Conservation (phyloP, 345 rosid species). For the Gynandropsis gynandra region DNA sequence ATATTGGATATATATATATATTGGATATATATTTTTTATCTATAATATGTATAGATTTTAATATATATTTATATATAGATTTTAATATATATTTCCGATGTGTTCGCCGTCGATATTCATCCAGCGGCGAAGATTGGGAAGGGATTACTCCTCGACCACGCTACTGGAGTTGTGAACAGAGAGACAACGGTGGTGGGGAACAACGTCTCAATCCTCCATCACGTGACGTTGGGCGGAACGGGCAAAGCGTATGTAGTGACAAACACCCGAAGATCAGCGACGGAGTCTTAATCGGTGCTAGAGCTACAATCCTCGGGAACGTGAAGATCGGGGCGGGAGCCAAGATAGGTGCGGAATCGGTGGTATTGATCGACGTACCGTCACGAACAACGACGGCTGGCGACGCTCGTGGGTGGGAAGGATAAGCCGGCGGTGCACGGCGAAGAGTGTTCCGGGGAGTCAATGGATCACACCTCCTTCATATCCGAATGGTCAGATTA, state of each 20-base stretch:
- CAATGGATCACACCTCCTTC: conserved; percentile 97
- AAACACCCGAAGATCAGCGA: conserved; percentile 95
- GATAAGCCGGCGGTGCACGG: conserved; percentile 45
- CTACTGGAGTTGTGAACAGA: conserved; percentile 86
- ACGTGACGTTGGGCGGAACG: conserved; percentile 87
- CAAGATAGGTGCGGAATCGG: conserved; percentile 89
- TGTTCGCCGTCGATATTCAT: conserved; percentile 88
- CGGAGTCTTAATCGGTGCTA: conserved; percentile 89
- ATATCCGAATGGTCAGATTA: conserved; percentile 94
- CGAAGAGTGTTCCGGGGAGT: conserved; percentile 83
- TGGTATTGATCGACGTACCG: conserved; percentile 75
- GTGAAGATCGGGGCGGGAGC: conserved; percentile 83
- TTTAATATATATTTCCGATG: conserved; percentile 88
- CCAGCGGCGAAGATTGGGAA: conserved; percentile 91
- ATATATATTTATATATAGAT: too few species aligned
- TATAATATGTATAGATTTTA: too few species aligned
- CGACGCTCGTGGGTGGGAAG: conserved; percentile 87
- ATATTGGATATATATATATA: too few species aligned
- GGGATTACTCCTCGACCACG: conserved; percentile 85
- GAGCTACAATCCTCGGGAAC: conserved; percentile 84
- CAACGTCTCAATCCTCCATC: conserved; percentile 89
- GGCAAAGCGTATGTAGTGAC: conserved; percentile 76
- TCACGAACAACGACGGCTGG: conserved; percentile 71
- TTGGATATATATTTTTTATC: too few species aligned
- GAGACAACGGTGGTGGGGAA: conserved; percentile 89